A percentile compares a stretch with the other conserved stretches of the same genome.
Evolutionary conservation across 2,329 filamentous ascomycete genomes (phyloP).

Genomic region (Xylaria hypoxylon): DNA sequence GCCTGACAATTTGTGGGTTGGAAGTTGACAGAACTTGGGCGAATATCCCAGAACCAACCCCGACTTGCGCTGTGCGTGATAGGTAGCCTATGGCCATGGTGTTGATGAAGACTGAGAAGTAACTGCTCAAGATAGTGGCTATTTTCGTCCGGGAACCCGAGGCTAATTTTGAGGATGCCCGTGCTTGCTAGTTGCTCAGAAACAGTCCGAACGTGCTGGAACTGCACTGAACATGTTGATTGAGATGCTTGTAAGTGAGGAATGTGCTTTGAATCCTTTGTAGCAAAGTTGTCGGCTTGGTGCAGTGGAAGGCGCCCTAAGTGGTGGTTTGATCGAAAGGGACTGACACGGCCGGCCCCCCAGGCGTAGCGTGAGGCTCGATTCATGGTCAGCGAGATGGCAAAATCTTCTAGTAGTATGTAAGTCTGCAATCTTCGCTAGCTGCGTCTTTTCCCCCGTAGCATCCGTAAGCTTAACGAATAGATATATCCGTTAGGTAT

Average conservation of each 20-base stretch:
- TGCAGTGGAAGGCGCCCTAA: background rate
- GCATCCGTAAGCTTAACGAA: too few relatives aligned
- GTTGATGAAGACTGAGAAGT: slow-evolving; percentile 50
- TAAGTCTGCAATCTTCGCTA: background rate
- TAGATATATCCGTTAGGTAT: too few relatives aligned
- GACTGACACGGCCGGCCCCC: background rate
- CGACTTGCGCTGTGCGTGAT: slow-evolving; percentile 56
- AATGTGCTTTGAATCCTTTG: background rate
- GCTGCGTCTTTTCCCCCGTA: too few relatives aligned
- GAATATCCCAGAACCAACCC: slow-evolving; percentile 60
- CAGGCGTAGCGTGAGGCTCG: background rate
- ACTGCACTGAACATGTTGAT: background rate
- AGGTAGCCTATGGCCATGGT: slow-evolving; percentile 53
- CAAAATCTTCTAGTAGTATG: background rate
- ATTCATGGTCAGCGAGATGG: background rate
- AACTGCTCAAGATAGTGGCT: slow-evolving; percentile 53
- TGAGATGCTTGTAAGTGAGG: slow-evolving; percentile 1
- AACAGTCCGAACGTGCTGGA: slow-evolving; percentile 6
- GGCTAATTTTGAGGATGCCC: slow-evolving; percentile 7
- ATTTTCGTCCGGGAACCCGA: background rate
- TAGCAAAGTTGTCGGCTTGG: background rate
- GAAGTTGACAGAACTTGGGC: slow-evolving; percentile 48
- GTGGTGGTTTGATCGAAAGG: background rate
- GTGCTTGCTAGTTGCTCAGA: background rate
- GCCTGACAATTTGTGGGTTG: slow-evolving; percentile 52